Evolutionary conservation across 495 filamentous ascomycete species (phyloP).

Genomic region (Penicillium malachiteum): DNA sequence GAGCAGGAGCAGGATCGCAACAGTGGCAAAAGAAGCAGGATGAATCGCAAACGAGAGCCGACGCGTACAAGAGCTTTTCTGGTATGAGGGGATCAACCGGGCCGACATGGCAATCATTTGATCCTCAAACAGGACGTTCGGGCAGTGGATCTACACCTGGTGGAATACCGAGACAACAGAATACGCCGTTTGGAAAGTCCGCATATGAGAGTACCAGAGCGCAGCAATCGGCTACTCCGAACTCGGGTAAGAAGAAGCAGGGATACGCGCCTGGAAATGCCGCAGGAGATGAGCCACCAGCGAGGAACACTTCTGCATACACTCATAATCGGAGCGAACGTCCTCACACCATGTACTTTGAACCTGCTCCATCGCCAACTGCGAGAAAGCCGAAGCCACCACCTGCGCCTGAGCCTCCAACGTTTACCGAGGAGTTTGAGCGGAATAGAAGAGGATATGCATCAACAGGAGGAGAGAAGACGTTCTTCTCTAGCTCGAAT

Average conservation of each 20-base stretch:
- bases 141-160: constrained; percentile 18
- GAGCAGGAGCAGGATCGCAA: constrained; percentile 41
- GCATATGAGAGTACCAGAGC: constrained; percentile 42
- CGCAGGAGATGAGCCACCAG: constrained; percentile 58
- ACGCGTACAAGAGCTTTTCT: constrained; percentile 67
- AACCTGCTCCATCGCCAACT: constrained; percentile 39
- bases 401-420: constrained; percentile 17
- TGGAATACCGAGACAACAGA: constrained; percentile 34
- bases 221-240: constrained; percentile 34
- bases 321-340: constrained; percentile 43
- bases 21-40: constrained; percentile 47
- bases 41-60: constrained; percentile 53
- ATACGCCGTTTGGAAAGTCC: constrained; percentile 38
- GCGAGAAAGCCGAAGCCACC: constrained; percentile 44
- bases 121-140: constrained; percentile 38
- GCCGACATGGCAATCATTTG: constrained; percentile 36
- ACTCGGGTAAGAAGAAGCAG: constrained; percentile 48
- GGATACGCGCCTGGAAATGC: constrained; percentile 55
- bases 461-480: constrained; percentile 67
- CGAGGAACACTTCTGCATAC: constrained; percentile 52
- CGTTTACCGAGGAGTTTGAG: constrained; percentile 35
- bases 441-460: constrained; percentile 70
- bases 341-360: constrained; percentile 32
- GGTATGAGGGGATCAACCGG: constrained; percentile 56
- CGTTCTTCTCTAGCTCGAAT: constrained; percentile 47